Base-by-base conservation (phyloP, 345 rosid genomes). In the Ricinus communis region DNA sequence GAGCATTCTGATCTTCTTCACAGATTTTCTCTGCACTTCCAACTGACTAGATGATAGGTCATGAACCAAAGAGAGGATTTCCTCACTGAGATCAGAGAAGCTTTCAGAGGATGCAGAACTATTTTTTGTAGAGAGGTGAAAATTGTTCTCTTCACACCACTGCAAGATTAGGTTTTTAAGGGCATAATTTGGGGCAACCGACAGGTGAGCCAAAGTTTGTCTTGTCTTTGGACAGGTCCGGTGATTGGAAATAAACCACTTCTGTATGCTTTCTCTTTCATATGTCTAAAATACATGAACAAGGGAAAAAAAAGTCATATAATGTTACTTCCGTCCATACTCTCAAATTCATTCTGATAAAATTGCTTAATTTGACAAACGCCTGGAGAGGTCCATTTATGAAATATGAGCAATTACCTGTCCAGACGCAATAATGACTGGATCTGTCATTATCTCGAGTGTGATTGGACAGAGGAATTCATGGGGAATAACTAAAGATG, bases 401-500 rank as follows among this genome's bases (percentile, higher is more conserved):
- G 66, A 40, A 43, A 43, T 8, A 8, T 33, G 38, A 33, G 30
- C 13, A 45, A n/a, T 66, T 67, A 92, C 98, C 98, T 88, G 96
- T 71, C 98, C 96, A 63, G 82, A 80, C 4, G 94, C 87, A 36
- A 93, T 77, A 16, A 88, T 88, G 51, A 93, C 94, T 12, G 98
- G 98, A 56, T 93, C 93, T 7, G 66, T 79, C 91, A 93, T 93
- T 28, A 93, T 84, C 66, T 90, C 93, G 4, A 90, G 88, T 0
- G 96, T 86, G 68, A 93, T 90, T 6, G 96, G 96, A 69, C 94
- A 88, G 60, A 87, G 82, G 75, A 90, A 93, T 72, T 90, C 98
- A 31, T 85, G 81, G 21, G 98, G 98, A 66, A 93, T 85, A 28
- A 85, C 56, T 22, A 84, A 62, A 60, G 96, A 88, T 0, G 69